These are phyloP conservation scores for Ceratocystis smalleyi DNA, from an alignment of 2,329 filamentous ascomycete genomes.

Conservation along the genomic window DNA sequence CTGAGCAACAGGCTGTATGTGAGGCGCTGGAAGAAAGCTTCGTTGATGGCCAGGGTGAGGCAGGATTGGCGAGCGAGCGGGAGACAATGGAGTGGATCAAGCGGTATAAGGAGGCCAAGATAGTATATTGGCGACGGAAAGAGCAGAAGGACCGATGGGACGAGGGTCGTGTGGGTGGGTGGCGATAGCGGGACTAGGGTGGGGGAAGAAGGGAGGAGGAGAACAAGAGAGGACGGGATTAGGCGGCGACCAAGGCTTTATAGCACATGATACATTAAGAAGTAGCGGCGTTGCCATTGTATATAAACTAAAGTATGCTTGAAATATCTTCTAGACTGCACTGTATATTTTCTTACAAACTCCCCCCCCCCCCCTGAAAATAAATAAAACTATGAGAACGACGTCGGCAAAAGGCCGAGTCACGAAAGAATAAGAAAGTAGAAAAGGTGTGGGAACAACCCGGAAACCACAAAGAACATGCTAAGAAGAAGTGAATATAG, in stretches of 20 bases:
- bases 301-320: not conserved
- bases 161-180: slow-evolving; percentile 84
- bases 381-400: not conserved
- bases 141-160: slow-evolving; percentile 92
- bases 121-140: slow-evolving; percentile 60
- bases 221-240: not conserved
- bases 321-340: not conserved
- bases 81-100: slow-evolving; percentile 77
- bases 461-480: not conserved
- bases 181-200: slow-evolving; percentile 41
- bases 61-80: slow-evolving; percentile 49
- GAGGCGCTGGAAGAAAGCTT: slow-evolving; percentile 85
- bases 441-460: not conserved
- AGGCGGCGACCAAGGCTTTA: not conserved
- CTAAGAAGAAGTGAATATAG: slow-evolving; percentile 5
- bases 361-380: not conserved
- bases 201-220: not conserved
- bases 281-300: not conserved
- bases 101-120: slow-evolving; percentile 64
- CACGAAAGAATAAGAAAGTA: not conserved
- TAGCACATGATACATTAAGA: not conserved
- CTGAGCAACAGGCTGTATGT: slow-evolving; percentile 70
- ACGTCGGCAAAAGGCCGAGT: not conserved
- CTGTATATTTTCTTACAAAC: slow-evolving; percentile 5
- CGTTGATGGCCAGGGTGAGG: slow-evolving; percentile 41